Evolutionary conservation across 1,139 yeast species (phyloP).

Genomic region (Yamadazyma sp.): DNA sequence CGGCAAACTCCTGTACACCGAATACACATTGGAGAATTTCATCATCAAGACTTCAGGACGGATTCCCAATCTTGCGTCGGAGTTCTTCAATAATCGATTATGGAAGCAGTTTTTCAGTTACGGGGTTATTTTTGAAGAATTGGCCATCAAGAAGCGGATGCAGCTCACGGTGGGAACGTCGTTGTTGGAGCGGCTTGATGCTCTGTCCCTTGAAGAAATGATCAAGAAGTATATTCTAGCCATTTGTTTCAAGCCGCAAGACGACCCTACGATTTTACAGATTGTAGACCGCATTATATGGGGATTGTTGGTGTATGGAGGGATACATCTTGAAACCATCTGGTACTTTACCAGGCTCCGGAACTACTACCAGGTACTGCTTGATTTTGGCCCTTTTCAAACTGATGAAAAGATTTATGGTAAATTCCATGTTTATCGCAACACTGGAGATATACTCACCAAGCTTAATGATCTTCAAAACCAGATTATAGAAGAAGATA

Average conservation of each 20-base stretch:
- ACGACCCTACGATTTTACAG: constrained; percentile 33
- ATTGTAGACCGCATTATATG: constrained; percentile 38
- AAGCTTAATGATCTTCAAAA: constrained; percentile 13
- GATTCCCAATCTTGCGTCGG: constrained; percentile 14
- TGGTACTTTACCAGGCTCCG: constrained; percentile 33
- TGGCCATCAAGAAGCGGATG: constrained; percentile 13
- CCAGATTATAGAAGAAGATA: constrained; percentile 14
- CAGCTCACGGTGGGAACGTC: constrained; percentile 10
- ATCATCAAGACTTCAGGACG: constrained; percentile 12
- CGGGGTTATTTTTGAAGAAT: constrained; percentile 22
- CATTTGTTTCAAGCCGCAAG: constrained; percentile 24
- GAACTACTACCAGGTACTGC: constrained; percentile 23
- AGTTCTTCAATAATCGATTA: constrained; percentile 15
- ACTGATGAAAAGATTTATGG: constrained; percentile 14
- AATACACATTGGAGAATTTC: constrained; percentile 12
- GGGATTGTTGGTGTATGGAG: constrained; percentile 44
- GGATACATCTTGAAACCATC: constrained; percentile 37
- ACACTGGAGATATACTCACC: constrained; percentile 23
- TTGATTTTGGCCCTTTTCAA: constrained; percentile 25
- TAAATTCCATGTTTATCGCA: constrained; percentile 11
- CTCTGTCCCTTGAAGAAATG: constrained; percentile 24
- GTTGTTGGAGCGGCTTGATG: constrained; percentile 11
- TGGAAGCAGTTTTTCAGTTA: constrained; percentile 18
- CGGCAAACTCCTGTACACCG: constrained; percentile 14
- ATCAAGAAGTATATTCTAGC: constrained; percentile 33